Percentiles rank a stretch among this genome's conserved stretches.
phyloP scores from a whole-genome alignment of 2,329 filamentous ascomycete genomes.

The Plenodomus biglobosus region DNA sequence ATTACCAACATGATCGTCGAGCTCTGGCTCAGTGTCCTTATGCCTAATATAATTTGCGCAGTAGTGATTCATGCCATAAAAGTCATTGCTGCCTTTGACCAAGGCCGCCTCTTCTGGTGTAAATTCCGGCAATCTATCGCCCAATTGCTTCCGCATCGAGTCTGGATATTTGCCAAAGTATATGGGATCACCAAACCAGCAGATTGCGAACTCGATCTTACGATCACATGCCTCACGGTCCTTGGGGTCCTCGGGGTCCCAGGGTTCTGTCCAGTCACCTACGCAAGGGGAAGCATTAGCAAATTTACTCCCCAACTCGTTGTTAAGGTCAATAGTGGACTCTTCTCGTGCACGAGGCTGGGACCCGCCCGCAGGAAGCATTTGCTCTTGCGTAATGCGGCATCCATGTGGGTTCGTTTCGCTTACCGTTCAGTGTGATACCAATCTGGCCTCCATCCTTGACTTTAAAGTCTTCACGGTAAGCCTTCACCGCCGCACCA shows the following conservation, averaged over 20 bases:
- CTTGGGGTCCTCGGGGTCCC: slow-evolving; percentile 72
- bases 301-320: slow-evolving; percentile 1
- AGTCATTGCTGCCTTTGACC: slow-evolving; percentile 86
- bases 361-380: slow-evolving; percentile 15
- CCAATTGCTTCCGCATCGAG: slow-evolving; percentile 80
- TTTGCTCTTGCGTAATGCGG: slow-evolving; percentile 7
- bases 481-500: slow-evolving; percentile 76
- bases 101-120: slow-evolving; percentile 70
- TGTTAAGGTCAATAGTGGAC: neutral
- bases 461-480: slow-evolving; percentile 78
- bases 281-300: slow-evolving; percentile 17
- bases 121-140: slow-evolving; percentile 73
- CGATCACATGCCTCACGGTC: slow-evolving; percentile 76
- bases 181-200: slow-evolving; percentile 86
- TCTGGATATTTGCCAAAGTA: slow-evolving; percentile 83
- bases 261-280: slow-evolving; percentile 80
- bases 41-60: slow-evolving; percentile 85
- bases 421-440: slow-evolving; percentile 78
- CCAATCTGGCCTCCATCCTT: slow-evolving; percentile 75
- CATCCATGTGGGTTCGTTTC: slow-evolving; percentile 19
- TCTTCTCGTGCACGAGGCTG: slow-evolving; percentile 8
- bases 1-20: slow-evolving; percentile 73
- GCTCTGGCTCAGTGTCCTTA: slow-evolving; percentile 60
- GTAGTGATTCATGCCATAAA: slow-evolving; percentile 95
- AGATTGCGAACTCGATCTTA: slow-evolving; percentile 84